Conservation (phyloP, 305 asterid species). For the Rubia occidens region DNA sequence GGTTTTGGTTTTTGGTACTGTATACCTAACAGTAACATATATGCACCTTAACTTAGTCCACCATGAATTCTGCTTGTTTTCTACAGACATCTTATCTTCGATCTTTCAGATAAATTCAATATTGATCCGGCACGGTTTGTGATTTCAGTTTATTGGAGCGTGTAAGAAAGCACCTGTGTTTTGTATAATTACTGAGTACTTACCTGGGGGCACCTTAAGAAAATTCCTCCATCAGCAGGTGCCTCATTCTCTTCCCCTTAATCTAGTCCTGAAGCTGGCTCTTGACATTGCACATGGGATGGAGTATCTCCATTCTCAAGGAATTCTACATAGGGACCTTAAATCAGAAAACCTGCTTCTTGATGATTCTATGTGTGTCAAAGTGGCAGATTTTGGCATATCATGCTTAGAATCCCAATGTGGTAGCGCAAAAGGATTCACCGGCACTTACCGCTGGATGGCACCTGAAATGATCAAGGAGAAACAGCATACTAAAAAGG, state of each 20-base stretch:
- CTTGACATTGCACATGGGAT: conserved; percentile 87
- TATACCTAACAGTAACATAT: not conserved
- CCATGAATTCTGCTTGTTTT: not conserved
- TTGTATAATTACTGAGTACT: conserved; percentile 85
- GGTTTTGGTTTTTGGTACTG: not conserved
- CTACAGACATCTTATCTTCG: not conserved
- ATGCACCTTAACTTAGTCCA: not conserved
- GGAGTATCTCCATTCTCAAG: conserved; percentile 84
- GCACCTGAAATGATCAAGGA: conserved; percentile 96
- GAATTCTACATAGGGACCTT: conserved; percentile 91
- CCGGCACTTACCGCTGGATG: conserved; percentile 97
- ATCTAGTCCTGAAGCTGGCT: conserved; percentile 56
- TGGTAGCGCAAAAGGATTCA: conserved; percentile 86
- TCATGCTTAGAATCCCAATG: conserved; percentile 92
- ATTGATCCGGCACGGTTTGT: conserved; percentile 10
- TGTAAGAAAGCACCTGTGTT: conserved; percentile 92
- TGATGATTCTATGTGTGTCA: conserved; percentile 76
- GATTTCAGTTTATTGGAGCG: conserved; percentile 79
- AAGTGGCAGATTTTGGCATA: conserved; percentile 91
- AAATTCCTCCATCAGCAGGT: conserved; percentile 90
- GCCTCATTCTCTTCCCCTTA: conserved; percentile 72
- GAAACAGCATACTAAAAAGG: conserved; percentile 81
- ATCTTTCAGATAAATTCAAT: conserved; percentile 2
- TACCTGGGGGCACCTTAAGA: conserved; percentile 84
- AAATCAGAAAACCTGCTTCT: conserved; percentile 88